Evolutionary conservation across 805 yeast genomes (phyloP).

Genomic region (Torulaspora indica): DNA sequence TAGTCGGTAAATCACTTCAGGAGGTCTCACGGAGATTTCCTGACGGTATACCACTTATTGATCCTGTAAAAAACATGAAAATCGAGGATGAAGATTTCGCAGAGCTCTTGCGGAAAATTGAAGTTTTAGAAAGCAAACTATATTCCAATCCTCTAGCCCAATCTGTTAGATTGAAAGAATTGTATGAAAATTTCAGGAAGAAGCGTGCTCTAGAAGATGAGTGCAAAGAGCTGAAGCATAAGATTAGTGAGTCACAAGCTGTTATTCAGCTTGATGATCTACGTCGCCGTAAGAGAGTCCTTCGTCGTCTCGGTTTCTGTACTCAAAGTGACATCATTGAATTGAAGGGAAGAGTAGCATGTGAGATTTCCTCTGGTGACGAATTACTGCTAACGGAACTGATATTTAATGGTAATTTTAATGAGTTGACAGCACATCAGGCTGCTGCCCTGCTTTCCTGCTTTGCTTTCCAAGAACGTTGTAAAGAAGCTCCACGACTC

Average conservation of each 20-base stretch:
- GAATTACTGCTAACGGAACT: constrained; percentile 83
- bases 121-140: constrained; percentile 72
- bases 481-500: constrained; percentile 80
- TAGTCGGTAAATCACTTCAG: constrained; percentile 62
- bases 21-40: constrained; percentile 83
- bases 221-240: constrained; percentile 54
- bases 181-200: constrained; percentile 59
- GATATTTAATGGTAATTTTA: constrained; percentile 92
- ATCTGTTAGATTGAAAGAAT: constrained; percentile 53
- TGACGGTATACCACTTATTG: constrained; percentile 85
- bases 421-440: constrained; percentile 80
- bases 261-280: constrained; percentile 92
- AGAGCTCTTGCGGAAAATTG: constrained; percentile 67
- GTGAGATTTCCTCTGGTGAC: constrained; percentile 88
- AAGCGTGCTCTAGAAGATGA: constrained; percentile 60
- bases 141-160: constrained; percentile 62
- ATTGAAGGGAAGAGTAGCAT: constrained; percentile 94
- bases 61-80: constrained; percentile 90
- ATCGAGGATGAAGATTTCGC: constrained; percentile 78
- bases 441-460: constrained; percentile 90
- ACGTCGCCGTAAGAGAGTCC: constrained; percentile 85
- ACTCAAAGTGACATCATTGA: constrained; percentile 86
- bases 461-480: constrained; percentile 94
- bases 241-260: constrained; percentile 79
- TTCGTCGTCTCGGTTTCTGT: constrained; percentile 86